Percentiles rank a stretch among this genome's conserved stretches.
phyloP scores from a whole-genome alignment of 192 early-diverging fungal species.

The Backusella luteola region DNA sequence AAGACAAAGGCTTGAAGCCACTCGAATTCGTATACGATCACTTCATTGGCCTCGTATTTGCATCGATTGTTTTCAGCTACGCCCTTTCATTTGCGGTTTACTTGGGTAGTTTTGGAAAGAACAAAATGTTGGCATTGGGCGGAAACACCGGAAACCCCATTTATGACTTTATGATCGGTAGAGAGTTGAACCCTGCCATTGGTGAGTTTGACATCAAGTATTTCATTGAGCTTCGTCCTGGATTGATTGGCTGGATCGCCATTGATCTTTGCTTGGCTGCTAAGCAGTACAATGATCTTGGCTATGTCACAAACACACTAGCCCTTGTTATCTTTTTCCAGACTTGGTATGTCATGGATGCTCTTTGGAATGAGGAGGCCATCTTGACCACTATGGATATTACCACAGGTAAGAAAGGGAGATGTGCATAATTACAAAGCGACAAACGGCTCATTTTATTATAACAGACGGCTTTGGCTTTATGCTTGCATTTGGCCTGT shows the following conservation, averaged over 20 bases:
- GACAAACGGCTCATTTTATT: not conserved
- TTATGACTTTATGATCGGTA: constrained; percentile 95
- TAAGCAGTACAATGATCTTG: constrained; percentile 70
- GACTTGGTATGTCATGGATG: constrained; percentile 84
- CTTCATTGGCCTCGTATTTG: constrained; percentile 67
- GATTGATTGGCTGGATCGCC: constrained; percentile 87
- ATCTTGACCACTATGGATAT: constrained; percentile 98
- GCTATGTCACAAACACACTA: constrained; percentile 76
- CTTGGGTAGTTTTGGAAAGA: constrained; percentile 65
- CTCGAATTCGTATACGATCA: constrained; percentile 85
- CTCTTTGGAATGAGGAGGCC: constrained; percentile 67
- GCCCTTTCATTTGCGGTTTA: constrained; percentile 71
- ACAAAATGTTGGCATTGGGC: constrained; percentile 69
- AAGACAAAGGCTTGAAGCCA: constrained; percentile 55
- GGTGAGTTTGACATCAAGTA: constrained; percentile 86
- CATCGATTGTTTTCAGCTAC: constrained; percentile 68
- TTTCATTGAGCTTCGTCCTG: constrained; percentile 92
- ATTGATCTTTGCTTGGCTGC: constrained; percentile 76
- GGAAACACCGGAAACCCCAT: constrained; percentile 90
- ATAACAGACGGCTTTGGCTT: constrained; percentile 87
- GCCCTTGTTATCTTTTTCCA: constrained; percentile 74
- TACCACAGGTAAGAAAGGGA: constrained; percentile 52
- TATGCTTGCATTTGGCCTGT: constrained; percentile 77
- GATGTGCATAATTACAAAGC: not conserved
- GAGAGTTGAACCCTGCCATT: constrained; percentile 94